Evolutionary conservation across 257 asterid species (phyloP).

Genomic region (Echium plantagineum): DNA sequence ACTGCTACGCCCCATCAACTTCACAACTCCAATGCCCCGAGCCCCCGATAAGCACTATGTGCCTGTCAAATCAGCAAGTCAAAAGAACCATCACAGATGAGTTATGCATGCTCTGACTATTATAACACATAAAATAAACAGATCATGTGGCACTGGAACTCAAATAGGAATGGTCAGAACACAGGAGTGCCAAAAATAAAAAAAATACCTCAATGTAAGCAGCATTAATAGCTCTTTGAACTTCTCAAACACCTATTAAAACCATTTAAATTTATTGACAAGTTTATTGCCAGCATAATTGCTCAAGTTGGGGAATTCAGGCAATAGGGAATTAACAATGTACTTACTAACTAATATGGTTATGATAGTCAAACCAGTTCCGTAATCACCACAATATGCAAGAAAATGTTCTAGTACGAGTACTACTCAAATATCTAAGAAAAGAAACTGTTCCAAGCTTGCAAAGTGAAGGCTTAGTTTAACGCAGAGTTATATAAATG

Average conservation of each 20-base stretch:
- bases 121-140: background rate
- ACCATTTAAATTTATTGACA: too few relatives aligned
- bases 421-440: too few relatives aligned
- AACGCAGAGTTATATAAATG: background rate
- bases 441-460: too few relatives aligned
- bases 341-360: too few relatives aligned
- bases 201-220: constrained; percentile 80
- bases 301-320: too few relatives aligned
- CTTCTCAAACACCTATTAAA: constrained; percentile 99
- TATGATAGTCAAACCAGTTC: too few relatives aligned
- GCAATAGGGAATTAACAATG: too few relatives aligned
- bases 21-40: constrained; percentile 91
- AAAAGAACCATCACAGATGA: constrained; percentile 3
- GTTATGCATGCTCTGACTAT: background rate
- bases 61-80: constrained; percentile 42
- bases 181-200: background rate
- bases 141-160: constrained; percentile 2
- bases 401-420: too few relatives aligned
- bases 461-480: too few relatives aligned
- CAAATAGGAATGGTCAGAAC: constrained; percentile 3
- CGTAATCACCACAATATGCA: too few relatives aligned
- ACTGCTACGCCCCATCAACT: constrained; percentile 95
- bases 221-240: constrained; percentile 87
- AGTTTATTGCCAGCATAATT: too few relatives aligned
- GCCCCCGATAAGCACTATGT: constrained; percentile 93